phyloP scores from a whole-genome alignment of 768 basidiomycete species.

The Naganishia vaughanmartiniae region DNA sequence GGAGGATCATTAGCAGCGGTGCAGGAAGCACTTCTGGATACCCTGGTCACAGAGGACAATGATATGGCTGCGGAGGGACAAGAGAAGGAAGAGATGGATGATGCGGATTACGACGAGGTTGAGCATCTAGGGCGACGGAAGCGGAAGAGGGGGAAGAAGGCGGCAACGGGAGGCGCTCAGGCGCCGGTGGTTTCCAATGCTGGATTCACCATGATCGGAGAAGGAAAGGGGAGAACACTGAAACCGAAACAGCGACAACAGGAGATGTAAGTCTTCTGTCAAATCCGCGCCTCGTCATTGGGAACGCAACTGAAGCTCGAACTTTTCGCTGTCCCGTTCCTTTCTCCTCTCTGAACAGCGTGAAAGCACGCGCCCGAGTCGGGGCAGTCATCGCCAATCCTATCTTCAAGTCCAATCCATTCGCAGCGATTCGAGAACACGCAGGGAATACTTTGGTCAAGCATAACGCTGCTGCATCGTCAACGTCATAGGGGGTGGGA shows the following conservation, averaged over 20 bases:
- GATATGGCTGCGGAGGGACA: constrained; percentile 2
- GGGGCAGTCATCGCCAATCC: constrained; percentile 43
- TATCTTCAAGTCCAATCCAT: constrained; percentile 46
- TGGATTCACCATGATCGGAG: constrained; percentile 37
- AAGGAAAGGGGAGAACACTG: constrained; percentile 47
- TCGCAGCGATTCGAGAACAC: constrained; percentile 48
- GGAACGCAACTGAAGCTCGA: neutral
- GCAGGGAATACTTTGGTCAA: constrained; percentile 42
- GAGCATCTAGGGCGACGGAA: constrained; percentile 24
- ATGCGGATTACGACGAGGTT: constrained; percentile 21
- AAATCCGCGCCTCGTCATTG: neutral
- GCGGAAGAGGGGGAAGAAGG: constrained; percentile 27
- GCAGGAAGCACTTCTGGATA: constrained; percentile 32
- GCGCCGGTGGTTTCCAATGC: constrained; percentile 5
- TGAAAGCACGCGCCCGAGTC: constrained; percentile 19
- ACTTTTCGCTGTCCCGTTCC: neutral
- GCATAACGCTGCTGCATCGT: neutral
- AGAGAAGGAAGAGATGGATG: constrained; percentile 24
- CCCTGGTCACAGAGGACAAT: constrained; percentile 27
- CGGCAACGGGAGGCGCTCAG: neutral
- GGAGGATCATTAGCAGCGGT: constrained; percentile 38
- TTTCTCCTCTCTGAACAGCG: neutral
- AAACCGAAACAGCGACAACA: constrained; percentile 44
- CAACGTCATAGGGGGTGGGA: neutral
- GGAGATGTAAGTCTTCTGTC: constrained; percentile 43